These are phyloP conservation scores for Corrigiola litoralis DNA, from an alignment of 179 eudicot species.

Conservation along the genomic window DNA sequence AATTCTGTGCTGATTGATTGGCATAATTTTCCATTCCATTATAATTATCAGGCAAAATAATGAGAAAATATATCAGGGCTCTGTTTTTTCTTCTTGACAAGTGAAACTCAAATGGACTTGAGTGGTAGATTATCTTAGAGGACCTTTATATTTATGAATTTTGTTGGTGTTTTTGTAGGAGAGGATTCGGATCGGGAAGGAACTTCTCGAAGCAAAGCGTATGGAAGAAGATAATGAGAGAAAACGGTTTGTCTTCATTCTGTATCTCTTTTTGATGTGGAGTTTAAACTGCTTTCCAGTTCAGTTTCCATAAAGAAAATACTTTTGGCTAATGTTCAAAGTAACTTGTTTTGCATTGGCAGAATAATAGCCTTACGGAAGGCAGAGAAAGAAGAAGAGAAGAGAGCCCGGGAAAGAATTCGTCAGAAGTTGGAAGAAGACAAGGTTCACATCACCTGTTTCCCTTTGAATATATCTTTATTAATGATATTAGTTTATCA, in stretches of 20 bases:
- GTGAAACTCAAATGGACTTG: not conserved
- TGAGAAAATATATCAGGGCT: not conserved
- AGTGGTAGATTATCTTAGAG: not conserved
- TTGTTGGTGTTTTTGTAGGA: constrained; percentile 47
- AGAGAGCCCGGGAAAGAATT: constrained; percentile 82
- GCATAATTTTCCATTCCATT: not conserved
- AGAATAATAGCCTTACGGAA: constrained; percentile 83
- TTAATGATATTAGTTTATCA: not conserved
- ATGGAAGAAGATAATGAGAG: constrained; percentile 98
- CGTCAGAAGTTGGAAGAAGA: constrained; percentile 92
- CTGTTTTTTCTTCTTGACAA: not conserved
- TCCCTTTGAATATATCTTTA: not conserved
- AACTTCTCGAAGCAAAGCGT: constrained; percentile 96
- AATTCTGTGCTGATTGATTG: not conserved
- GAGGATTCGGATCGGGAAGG: constrained; percentile 92
- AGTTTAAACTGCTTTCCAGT: constrained; percentile 11
- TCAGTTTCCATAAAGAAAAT: not conserved
- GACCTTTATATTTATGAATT: not conserved
- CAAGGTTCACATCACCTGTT: constrained; percentile 48
- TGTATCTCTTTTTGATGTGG: not conserved
- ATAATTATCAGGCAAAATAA: not conserved
- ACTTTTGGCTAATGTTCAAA: not conserved
- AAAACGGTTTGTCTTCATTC: constrained; percentile 65
- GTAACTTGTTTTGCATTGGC: constrained; percentile 21
- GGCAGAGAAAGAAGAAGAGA: constrained; percentile 98